Conservation (phyloP, 345 rosid genomes). For the Boechera retrofracta region DNA sequence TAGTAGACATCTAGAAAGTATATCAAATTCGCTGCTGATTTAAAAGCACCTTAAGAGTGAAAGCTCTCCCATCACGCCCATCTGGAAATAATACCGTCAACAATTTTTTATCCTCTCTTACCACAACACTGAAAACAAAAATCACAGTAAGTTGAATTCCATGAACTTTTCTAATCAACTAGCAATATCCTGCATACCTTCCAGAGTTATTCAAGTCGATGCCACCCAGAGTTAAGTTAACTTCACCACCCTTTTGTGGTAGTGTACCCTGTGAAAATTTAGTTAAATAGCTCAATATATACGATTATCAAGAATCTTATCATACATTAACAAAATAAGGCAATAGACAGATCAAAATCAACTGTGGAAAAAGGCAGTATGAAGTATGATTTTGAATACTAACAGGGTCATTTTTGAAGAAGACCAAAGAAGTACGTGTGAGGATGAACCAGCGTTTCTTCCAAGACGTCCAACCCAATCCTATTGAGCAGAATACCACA, state of each 20-base stretch:
- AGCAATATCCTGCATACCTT: slow-evolving; percentile 55
- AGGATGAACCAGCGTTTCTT: slow-evolving; percentile 99
- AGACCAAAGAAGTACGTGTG: slow-evolving; percentile 96
- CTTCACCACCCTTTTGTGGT: slow-evolving; percentile 95
- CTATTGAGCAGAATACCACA: slow-evolving; percentile 53
- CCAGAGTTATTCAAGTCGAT: slow-evolving; percentile 97
- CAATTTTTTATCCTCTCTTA: slow-evolving; percentile 92
- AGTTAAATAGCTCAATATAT: slow-evolving; percentile 28
- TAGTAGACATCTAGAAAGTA: slow-evolving; percentile 11
- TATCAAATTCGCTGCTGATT: slow-evolving; percentile 21
- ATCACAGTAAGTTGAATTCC: slow-evolving; percentile 15
- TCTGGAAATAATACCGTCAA: slow-evolving; percentile 97
- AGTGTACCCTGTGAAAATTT: slow-evolving; percentile 69
- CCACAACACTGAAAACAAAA: slow-evolving; percentile 79
- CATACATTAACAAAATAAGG: not conserved
- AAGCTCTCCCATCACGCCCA: slow-evolving; percentile 99
- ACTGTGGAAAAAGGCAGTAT: not conserved
- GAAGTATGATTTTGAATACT: slow-evolving; percentile 49
- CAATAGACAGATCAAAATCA: slow-evolving; percentile 10
- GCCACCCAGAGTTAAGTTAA: slow-evolving; percentile 93
- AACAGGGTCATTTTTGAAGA: slow-evolving; percentile 97
- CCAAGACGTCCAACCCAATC: slow-evolving; percentile 99
- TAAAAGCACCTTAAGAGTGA: slow-evolving; percentile 87
- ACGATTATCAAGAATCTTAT: slow-evolving; percentile 25
- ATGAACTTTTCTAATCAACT: not conserved